Conservation (phyloP, 495 filamentous ascomycete species). For the Tuber borchii region DNA sequence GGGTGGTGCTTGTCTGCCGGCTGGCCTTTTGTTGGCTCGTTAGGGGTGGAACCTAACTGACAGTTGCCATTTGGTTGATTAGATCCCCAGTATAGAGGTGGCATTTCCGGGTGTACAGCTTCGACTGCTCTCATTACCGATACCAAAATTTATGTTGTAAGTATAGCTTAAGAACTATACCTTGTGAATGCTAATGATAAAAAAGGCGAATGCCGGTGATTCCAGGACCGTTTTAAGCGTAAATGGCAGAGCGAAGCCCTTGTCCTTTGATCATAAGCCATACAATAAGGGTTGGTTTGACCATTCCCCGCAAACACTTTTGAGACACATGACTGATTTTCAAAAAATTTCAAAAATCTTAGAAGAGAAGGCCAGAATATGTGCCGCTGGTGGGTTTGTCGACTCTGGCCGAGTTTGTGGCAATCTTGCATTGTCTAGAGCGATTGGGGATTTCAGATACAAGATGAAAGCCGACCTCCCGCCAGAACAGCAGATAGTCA, state of each 20-base stretch:
- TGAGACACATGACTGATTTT: conserved; percentile 17
- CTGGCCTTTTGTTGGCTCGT: conserved; percentile 14
- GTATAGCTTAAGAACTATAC: conserved; percentile 44
- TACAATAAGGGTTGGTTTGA: conserved; percentile 77
- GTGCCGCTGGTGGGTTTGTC: conserved; percentile 91
- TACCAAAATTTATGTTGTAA: conserved; percentile 90
- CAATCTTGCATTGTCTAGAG: conserved; percentile 90
- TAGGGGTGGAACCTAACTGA: conserved; percentile 32
- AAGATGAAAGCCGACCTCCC: conserved; percentile 96
- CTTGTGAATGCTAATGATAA: conserved; percentile 25
- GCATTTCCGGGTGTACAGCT: conserved; percentile 95
- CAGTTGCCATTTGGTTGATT: conserved; percentile 26
- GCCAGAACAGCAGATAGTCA: conserved; percentile 98
- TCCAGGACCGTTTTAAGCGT: conserved; percentile 88
- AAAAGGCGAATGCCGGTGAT: conserved; percentile 90
- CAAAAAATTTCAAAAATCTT: conserved; percentile 18
- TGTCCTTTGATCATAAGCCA: conserved; percentile 98
- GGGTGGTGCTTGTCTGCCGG: background rate
- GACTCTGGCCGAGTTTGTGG: conserved; percentile 98
- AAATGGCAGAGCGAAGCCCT: conserved; percentile 90
- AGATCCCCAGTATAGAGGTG: conserved; percentile 91
- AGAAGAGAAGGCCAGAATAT: conserved; percentile 96
- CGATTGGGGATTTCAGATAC: conserved; percentile 98
- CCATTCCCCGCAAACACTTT: background rate
- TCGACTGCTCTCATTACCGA: conserved; percentile 80